These are phyloP conservation scores for Pyracantha coccinea DNA, from an alignment of 331 rosid species.

Conservation along the genomic window DNA sequence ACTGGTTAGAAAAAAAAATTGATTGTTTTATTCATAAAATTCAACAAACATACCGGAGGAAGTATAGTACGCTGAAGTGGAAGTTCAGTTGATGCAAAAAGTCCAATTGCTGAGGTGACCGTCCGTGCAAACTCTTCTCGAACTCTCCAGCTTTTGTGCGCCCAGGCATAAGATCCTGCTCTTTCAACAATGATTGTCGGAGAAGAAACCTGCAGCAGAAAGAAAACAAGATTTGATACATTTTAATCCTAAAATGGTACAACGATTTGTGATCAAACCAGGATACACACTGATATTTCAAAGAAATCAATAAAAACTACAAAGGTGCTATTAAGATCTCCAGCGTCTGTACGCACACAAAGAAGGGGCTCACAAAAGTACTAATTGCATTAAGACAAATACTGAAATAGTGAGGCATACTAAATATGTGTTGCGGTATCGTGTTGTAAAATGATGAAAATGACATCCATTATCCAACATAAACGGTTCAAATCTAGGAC, in stretches of 20 bases:
- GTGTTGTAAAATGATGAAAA: neutral
- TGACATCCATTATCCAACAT: neutral
- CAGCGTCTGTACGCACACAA: neutral
- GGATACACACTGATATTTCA: neutral
- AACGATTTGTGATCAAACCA: neutral
- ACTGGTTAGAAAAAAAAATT: neutral
- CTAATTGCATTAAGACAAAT: neutral
- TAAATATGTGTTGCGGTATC: neutral
- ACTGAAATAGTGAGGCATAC: neutral
- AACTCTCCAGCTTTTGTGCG: conserved; percentile 95
- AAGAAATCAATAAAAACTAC: neutral
- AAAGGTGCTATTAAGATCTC: neutral
- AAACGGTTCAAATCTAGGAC: neutral
- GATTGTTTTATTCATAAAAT: conserved; percentile 3
- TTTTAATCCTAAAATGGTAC: neutral
- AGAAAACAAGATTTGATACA: neutral
- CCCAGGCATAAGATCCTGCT: conserved; percentile 98
- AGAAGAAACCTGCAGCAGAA: conserved; percentile 68
- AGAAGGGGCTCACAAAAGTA: neutral
- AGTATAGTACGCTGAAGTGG: conserved; percentile 91
- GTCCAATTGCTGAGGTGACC: conserved; percentile 83
- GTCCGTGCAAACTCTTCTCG: conserved; percentile 96
- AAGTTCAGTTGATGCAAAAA: conserved; percentile 91
- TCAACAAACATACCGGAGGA: conserved; percentile 61
- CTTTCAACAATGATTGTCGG: conserved; percentile 98